Evolutionary conservation across 805 yeast species (phyloP).

Genomic region (Starmerella bacillaris): DNA sequence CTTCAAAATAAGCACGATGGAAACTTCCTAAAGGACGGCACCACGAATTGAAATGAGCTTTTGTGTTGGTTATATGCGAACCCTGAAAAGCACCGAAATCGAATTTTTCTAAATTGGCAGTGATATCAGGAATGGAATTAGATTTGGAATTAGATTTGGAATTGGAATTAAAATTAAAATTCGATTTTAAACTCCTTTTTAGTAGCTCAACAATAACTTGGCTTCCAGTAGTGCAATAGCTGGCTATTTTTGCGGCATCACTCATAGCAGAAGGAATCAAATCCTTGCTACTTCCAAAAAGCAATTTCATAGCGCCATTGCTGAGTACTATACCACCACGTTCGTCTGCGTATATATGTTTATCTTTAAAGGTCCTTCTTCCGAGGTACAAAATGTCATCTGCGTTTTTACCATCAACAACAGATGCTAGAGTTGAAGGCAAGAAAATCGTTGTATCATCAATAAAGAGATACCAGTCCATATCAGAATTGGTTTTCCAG

Average conservation of each 20-base stretch:
- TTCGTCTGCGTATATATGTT: conserved; percentile 24
- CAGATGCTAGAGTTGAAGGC: conserved; percentile 18
- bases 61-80: conserved; percentile 15
- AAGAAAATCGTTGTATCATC: conserved; percentile 23
- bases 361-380: conserved; percentile 11
- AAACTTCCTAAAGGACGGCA: conserved; percentile 21
- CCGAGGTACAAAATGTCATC: conserved; percentile 22
- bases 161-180: too few relatives aligned
- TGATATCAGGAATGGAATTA: background rate
- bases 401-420: conserved; percentile 17
- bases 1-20: conserved; percentile 21
- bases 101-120: conserved; percentile 4
- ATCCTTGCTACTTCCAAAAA: conserved; percentile 15
- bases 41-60: conserved; percentile 15
- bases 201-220: conserved; percentile 17
- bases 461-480: conserved; percentile 25
- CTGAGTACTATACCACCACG: conserved; percentile 25
- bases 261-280: conserved; percentile 13
- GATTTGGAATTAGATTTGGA: too few relatives aligned
- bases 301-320: conserved; percentile 18
- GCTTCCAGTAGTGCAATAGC: conserved; percentile 18
- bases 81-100: conserved; percentile 20
- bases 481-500: conserved; percentile 16
- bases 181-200: background rate
- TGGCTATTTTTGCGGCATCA: conserved; percentile 13